Evolutionary conservation across 2,329 filamentous ascomycete species (phyloP), one percentile per base, ranked within the genome.

Genomic region (Sporothrix euskadiensis): DNA sequence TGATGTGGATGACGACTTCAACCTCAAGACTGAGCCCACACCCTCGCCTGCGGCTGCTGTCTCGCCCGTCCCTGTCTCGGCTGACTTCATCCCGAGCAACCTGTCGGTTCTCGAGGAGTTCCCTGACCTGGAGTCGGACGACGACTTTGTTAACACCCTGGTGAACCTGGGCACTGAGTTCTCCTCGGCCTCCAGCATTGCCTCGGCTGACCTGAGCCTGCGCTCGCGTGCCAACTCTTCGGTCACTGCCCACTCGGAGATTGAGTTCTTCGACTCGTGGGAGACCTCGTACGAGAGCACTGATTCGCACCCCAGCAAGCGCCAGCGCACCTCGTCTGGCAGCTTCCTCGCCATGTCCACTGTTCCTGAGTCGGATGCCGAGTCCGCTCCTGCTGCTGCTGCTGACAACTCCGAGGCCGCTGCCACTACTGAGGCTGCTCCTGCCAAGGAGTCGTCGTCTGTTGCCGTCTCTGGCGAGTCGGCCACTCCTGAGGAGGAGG

Each of bases 111-210:
- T 97, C 78, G 93, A 97, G 81, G 92, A 94, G 77, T 89, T 97
- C 77, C 96, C 94, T 32, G 94, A 97, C 78, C 87, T 97, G 73
- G 94, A 97, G 81, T 94, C 92, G 0, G 94, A 97, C 79, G 93
- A 97, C 87, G 93, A 96, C 80, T 94, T 97, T 79, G 88, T 89
- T 78, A 91, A 89, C 80, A 88, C 88, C 72, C 87, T 97, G 9
- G 90, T 94, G 76, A 89, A 93, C 79, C 91, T 94, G 77, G 81
- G 82, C 73, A 82, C 81, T 35, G 85, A 88, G 75, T 73, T 75
- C 61, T 81, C 66, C 1, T 73, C 75, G 22, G 54, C 71, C 30
- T 74, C 85, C 26, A 83, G 85, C 54, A 83, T 87, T 68, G 90
- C 70, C 35, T 75, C 73, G 4, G 56, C 74, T 0, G 76, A 77